Conservation (phyloP, 768 basidiomycete genomes). For the Kwoniella heveanensis region DNA sequence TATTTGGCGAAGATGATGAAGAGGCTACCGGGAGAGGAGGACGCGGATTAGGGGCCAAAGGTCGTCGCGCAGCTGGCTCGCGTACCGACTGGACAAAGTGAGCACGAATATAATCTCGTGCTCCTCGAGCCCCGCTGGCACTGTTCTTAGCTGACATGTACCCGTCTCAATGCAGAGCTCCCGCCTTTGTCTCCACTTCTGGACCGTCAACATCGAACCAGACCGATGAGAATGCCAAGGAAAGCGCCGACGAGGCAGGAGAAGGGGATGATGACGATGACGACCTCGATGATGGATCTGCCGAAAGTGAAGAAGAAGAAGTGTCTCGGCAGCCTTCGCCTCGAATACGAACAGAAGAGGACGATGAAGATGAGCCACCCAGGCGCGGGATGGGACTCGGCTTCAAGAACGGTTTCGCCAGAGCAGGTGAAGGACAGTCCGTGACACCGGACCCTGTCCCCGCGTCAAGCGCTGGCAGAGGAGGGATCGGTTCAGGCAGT, state of each 20-base stretch:
- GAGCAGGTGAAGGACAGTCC: slow-evolving; percentile 1
- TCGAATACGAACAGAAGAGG: slow-evolving; percentile 22
- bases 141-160: neutral
- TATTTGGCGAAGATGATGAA: slow-evolving; percentile 53
- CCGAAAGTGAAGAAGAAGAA: slow-evolving; percentile 22
- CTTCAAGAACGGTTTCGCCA: slow-evolving; percentile 17
- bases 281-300: slow-evolving; percentile 5
- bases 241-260: slow-evolving; percentile 15
- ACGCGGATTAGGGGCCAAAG: slow-evolving; percentile 31
- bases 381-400: slow-evolving; percentile 28
- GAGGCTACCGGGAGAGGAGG: slow-evolving; percentile 31
- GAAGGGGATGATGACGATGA: slow-evolving; percentile 12
- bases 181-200: slow-evolving; percentile 41
- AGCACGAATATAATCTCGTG: slow-evolving; percentile 17
- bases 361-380: slow-evolving; percentile 23
- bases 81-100: slow-evolving; percentile 51
- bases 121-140: no score
- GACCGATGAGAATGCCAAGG: neutral
- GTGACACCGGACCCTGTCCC: neutral
- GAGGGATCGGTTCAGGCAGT: slow-evolving; percentile 30
- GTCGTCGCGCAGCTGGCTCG: slow-evolving; percentile 18
- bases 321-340: slow-evolving; percentile 26
- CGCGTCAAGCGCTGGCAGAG: slow-evolving; percentile 20
- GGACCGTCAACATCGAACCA: neutral
- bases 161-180: slow-evolving; percentile 33